Evolutionary conservation across 192 early-diverging fungal species (phyloP).

Genomic region (Rhizoclosmatium sp.): DNA sequence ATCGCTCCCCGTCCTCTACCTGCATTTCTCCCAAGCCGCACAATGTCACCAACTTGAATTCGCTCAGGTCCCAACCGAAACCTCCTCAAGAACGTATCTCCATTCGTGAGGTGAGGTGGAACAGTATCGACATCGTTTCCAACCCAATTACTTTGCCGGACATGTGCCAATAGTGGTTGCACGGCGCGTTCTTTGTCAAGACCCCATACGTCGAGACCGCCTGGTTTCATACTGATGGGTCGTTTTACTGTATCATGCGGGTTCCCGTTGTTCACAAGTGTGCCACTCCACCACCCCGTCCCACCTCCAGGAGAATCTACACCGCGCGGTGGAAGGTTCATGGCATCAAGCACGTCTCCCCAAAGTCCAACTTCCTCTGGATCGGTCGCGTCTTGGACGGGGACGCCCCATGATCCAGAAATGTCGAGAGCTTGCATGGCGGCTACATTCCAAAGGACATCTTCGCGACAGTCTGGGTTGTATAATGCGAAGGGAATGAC

Average conservation of each 20-base stretch:
- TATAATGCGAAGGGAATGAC: constrained; percentile 28
- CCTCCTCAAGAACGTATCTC: background rate
- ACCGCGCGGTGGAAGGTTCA: constrained; percentile 1
- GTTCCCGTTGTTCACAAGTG: background rate
- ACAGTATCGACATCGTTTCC: background rate
- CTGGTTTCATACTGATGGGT: no score
- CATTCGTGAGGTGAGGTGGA: background rate
- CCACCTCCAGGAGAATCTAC: background rate
- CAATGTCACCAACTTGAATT: constrained; percentile 31
- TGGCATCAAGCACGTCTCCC: constrained; percentile 13
- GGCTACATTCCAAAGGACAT: constrained; percentile 27
- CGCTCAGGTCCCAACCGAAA: constrained; percentile 30
- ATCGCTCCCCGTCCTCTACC: background rate
- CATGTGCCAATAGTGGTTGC: background rate
- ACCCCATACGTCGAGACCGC: constrained; percentile 2
- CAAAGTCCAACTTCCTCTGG: constrained; percentile 3
- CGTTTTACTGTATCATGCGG: no score
- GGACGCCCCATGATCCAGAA: constrained; percentile 20
- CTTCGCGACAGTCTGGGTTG: constrained; percentile 33
- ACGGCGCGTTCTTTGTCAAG: background rate
- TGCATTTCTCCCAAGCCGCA: constrained; percentile 8
- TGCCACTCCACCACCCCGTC: background rate
- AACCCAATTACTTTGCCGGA: constrained; percentile 5
- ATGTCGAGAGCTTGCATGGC: constrained; percentile 29
- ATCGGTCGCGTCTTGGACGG: background rate